A percentile compares a stretch with the other conserved stretches of the same genome.
Conservation (phyloP, 208 protist species). For the Jaenimonas drosophilae region DNA sequence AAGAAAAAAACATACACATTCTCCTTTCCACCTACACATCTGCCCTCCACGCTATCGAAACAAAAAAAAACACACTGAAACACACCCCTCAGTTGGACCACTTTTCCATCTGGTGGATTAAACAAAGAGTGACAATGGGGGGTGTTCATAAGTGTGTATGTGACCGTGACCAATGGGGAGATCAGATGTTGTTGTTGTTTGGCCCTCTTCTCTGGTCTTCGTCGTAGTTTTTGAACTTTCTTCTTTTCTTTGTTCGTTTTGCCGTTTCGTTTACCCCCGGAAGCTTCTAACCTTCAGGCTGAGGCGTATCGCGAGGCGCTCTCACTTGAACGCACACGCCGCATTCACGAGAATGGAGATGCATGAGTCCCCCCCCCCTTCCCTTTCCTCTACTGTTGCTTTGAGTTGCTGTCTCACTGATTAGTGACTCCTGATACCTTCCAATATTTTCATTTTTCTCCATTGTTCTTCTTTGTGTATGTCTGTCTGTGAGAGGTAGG, state of each 20-base stretch:
- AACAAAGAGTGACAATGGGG: too few relatives aligned
- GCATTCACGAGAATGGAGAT: too few relatives aligned
- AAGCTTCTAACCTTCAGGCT: too few relatives aligned
- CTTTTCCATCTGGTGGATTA: background rate
- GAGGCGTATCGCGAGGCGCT: too few relatives aligned
- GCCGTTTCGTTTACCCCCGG: background rate
- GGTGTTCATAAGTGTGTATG: constrained; percentile 1
- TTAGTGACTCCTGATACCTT: background rate
- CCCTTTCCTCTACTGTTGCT: background rate
- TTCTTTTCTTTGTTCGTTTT: background rate
- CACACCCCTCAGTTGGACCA: background rate
- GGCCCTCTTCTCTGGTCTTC: background rate
- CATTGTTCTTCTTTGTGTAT: background rate
- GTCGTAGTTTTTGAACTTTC: background rate
- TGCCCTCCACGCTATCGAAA: background rate
- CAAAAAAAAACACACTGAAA: background rate
- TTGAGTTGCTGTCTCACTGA: background rate
- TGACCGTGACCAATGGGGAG: background rate
- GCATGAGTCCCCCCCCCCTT: too few relatives aligned
- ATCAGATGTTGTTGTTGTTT: background rate
- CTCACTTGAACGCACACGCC: too few relatives aligned
- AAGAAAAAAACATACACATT: too few relatives aligned
- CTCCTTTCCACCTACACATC: background rate
- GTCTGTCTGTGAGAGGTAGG: background rate
- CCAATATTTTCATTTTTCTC: constrained; percentile 1